Conservation (phyloP, 1,284 basidiomycete genomes). For the Puccinia triticina region DNA sequence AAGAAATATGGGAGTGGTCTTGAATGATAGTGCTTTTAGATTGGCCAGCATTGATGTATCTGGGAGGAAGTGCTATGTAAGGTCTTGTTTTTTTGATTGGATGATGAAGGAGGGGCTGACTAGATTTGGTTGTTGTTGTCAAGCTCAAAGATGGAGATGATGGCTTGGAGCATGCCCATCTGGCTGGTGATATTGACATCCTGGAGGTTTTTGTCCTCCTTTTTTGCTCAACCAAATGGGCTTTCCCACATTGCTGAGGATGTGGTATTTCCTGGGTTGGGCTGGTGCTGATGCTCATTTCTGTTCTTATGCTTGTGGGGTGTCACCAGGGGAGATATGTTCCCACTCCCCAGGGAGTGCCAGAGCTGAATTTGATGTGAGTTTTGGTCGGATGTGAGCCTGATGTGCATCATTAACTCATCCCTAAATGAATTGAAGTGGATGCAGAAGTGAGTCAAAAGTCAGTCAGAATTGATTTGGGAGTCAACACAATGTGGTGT, state of each 20-base stretch:
- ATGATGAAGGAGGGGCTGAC: constrained; percentile 53
- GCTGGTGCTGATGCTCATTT: too few relatives aligned
- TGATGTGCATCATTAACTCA: too few relatives aligned
- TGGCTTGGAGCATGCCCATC: constrained; percentile 89
- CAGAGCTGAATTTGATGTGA: too few relatives aligned
- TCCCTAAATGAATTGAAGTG: too few relatives aligned
- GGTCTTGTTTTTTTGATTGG: constrained; percentile 54
- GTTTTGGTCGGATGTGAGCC: too few relatives aligned
- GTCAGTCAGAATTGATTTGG: too few relatives aligned
- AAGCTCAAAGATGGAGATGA: constrained; percentile 91
- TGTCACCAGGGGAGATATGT: too few relatives aligned
- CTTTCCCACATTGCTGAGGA: constrained; percentile 91
- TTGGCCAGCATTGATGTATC: constrained; percentile 73
- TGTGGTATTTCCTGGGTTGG: constrained; percentile 67
- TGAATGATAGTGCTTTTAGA: constrained; percentile 81
- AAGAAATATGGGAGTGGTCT: constrained; percentile 87
- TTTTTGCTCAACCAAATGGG: constrained; percentile 75
- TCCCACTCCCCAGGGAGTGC: too few relatives aligned
- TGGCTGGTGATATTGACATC: constrained; percentile 72
- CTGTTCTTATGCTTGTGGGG: too few relatives aligned
- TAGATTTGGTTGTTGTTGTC: too few relatives aligned
- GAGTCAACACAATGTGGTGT: too few relatives aligned
- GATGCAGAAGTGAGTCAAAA: too few relatives aligned
- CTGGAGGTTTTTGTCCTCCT: constrained; percentile 59
- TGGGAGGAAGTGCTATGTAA: constrained; percentile 38